phyloP scores from a whole-genome alignment of 345 rosid species.

The Erodium maritimum region DNA sequence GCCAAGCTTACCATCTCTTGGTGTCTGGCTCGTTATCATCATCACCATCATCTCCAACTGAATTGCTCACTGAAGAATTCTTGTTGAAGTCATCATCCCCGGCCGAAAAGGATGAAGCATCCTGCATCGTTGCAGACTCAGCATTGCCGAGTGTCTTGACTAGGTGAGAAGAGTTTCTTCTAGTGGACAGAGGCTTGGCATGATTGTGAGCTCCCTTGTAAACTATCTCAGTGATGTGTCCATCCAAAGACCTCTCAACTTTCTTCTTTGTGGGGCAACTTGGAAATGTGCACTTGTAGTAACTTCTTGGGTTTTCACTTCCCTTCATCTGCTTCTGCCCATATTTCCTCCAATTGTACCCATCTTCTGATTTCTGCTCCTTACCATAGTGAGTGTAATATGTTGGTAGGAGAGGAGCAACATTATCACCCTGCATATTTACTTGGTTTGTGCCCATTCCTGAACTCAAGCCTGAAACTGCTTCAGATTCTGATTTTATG shows the following conservation, averaged over 20 bases:
- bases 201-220: no score
- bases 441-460: neutral
- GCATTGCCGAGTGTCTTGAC: no score
- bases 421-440: neutral
- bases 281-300: conserved; percentile 3
- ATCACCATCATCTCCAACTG: no score
- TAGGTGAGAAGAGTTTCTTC: no score
- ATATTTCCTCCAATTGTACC: conserved; percentile 94
- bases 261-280: conserved; percentile 32
- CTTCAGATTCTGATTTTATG: neutral
- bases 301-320: conserved; percentile 60
- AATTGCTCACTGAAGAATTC: no score
- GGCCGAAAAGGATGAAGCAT: no score
- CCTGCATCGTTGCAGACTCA: no score
- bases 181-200: no score
- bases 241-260: neutral
- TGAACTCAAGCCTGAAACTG: neutral
- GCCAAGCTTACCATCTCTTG: no score
- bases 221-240: no score
- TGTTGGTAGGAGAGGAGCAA: neutral
- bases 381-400: conserved; percentile 8
- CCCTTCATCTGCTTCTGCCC: conserved; percentile 98
- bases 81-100: no score
- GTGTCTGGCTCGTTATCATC: no score
- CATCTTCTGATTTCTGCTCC: conserved; percentile 75